These are phyloP conservation scores for Botrytis paeoniae DNA, from an alignment of 2,329 filamentous ascomycete species.

Conservation along the genomic window DNA sequence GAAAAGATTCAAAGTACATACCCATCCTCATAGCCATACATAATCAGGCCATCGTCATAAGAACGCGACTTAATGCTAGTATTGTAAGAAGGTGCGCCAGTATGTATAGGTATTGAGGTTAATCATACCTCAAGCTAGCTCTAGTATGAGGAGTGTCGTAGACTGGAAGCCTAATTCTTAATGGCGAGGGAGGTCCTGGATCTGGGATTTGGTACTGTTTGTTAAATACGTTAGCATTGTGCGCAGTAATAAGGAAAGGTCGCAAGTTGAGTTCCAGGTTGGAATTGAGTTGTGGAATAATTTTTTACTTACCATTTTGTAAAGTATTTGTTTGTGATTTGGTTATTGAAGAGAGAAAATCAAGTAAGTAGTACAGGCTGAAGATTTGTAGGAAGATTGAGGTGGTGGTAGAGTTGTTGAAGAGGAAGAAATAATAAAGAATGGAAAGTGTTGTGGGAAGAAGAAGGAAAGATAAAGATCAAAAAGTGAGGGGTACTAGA, in stretches of 20 bases:
- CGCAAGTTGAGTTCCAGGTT: not conserved
- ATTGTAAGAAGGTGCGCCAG: not conserved
- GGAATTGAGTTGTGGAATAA: not conserved
- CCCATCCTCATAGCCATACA: not conserved
- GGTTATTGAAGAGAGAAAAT: not conserved
- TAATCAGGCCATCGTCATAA: not conserved
- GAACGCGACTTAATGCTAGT: not conserved
- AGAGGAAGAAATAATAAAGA: too few relatives aligned
- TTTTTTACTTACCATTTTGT: not conserved
- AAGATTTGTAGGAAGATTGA: not conserved
- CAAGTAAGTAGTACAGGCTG: not conserved
- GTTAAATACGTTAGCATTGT: not conserved
- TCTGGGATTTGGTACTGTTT: not conserved
- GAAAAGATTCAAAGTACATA: not conserved
- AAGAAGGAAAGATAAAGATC: not conserved
- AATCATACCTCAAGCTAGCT: not conserved
- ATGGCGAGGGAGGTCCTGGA: not conserved
- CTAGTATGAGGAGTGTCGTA: not conserved
- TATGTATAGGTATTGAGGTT: not conserved
- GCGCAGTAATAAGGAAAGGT: not conserved
- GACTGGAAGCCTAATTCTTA: not conserved
- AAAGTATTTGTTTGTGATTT: not conserved
- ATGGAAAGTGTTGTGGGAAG: not conserved
- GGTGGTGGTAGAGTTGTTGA: not conserved
- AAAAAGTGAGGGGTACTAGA: not conserved